Base-by-base conservation (phyloP, 139 green algal genomes). In the Eudorina sp. region DNA sequence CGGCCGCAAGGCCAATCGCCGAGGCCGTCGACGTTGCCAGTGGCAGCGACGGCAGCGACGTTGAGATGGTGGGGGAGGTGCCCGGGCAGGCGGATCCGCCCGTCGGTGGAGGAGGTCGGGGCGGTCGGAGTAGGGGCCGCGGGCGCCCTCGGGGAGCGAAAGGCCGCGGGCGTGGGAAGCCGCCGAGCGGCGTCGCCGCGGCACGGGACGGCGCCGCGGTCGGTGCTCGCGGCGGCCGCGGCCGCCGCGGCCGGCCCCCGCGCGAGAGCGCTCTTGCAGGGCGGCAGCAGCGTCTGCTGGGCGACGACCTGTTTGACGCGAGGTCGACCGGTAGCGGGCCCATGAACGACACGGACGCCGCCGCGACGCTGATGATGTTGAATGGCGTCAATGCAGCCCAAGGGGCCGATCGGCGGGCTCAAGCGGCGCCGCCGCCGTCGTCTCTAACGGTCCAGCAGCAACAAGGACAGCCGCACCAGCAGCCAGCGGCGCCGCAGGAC, bases 321-420 rank as follows among this genome's bases (percentile, higher is more conserved):
- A 46, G 11, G 36, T 16, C 34, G 16, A 27, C 68, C 1, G 68
- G 68, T 9, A 48, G 68, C 68, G 31, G 68, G 13, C 36, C 34
- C 0, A 79, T 79, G 70, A 41, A 79, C 43, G 70, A 79, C 36
- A 18, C 31, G 25, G 70, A 79, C 70, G 70, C 70, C 0, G 70
- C 70, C 7, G 70, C 70, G 19, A 29, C 66, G 38, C 31, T 75
- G 66, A 75, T 75, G 66, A 75, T 75, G 66, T 34, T 75, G 5
- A 75, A 75, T 55, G 11, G 13, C n/a, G n/a, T n/a, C n/a, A n/a
- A n/a, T n/a, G n/a, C n/a, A n/a, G n/a, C n/a, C n/a, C n/a, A n/a
- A n/a, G n/a, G n/a, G n/a, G n/a, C n/a, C n/a, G n/a, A n/a, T n/a
- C 55, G 55, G 55, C 29, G 29, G 23, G 55, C 55, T 11, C 62